Conservation (phyloP, 2,329 filamentous ascomycete species). For the Colletotrichum sp. region DNA sequence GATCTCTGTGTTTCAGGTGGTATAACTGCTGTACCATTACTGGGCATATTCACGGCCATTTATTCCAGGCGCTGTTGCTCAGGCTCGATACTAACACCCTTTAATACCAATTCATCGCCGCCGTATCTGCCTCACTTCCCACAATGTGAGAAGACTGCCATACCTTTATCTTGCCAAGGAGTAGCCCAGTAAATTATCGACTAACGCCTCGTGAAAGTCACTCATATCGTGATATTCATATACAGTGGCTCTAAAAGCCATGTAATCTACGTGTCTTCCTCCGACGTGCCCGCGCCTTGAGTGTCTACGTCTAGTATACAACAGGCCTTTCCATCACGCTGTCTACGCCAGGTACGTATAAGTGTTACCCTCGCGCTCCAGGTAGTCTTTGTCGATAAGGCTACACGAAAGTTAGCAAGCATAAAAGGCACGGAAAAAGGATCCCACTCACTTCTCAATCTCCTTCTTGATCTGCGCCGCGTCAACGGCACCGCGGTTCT, state of each 20-base stretch:
- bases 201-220: neutral
- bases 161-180: neutral
- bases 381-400: slow-evolving; percentile 91
- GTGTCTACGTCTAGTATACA: neutral
- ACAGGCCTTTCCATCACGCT: neutral
- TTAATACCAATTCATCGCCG: neutral
- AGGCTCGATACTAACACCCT: neutral
- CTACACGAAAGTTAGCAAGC: slow-evolving; percentile 47
- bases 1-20: neutral
- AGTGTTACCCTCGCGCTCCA: slow-evolving; percentile 76
- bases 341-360: slow-evolving; percentile 75
- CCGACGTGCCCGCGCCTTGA: neutral
- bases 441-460: slow-evolving; percentile 79
- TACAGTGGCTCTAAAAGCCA: neutral
- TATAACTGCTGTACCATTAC: neutral
- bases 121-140: neutral
- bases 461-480: slow-evolving; percentile 92
- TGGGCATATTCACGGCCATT: neutral
- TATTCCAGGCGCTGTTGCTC: neutral
- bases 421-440: neutral
- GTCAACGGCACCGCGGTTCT: slow-evolving; percentile 84
- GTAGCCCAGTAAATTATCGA: neutral
- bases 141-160: neutral
- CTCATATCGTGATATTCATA: neutral
- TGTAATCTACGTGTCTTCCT: neutral